Evolutionary conservation across 306 rosid species (phyloP), one percentile per base, ranked within the genome.

Genomic region (Prosopis cineraria): DNA sequence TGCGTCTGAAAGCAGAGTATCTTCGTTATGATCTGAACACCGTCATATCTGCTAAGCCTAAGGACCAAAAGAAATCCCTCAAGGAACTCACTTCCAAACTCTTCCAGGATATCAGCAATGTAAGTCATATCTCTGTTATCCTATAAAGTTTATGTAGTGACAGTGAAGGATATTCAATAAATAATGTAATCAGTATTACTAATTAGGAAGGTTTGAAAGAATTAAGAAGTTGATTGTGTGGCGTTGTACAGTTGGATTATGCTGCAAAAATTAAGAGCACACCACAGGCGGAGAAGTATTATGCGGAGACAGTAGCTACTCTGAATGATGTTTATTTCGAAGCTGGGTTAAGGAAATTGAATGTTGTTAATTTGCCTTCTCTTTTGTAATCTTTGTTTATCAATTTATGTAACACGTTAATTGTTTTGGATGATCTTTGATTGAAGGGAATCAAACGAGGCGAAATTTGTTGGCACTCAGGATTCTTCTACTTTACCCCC

Each of bases 261-360:
- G 98, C 98, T 34, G 98, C 98, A n/a, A 95, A 92, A 85, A 79
- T 84, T 22, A 95, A 95, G 95, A 95, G 97, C 89, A 63, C 86
- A 53, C 75, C 96, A 40, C 80, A 89, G 81, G 98, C 98, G 58
- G 98, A 92, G 97, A 95, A 95, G 89, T 95, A 83, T 91, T 95
- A 95, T 81, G 86, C 93, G 9, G 85, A 73, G 52, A 76, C 98
- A 53, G 76, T 91, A 59, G 88, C 98, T 71, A 24, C 88, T 74
- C 91, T 95, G 78, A 95, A 89, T 70, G 88, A 90, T 79, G 98
- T 95, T 71, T 71, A 84, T 95, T 77, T 70, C 90, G 84, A 88
- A 95, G 88, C 88, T 95, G 79, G 96, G 98, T 80, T 95, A 72
- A 81, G 39, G 13, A 52, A 52, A 48, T 17, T 19, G 24, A 17